Evolutionary conservation across 129 eudicot species (phyloP).

Genomic region (Flaveria bidentis): DNA sequence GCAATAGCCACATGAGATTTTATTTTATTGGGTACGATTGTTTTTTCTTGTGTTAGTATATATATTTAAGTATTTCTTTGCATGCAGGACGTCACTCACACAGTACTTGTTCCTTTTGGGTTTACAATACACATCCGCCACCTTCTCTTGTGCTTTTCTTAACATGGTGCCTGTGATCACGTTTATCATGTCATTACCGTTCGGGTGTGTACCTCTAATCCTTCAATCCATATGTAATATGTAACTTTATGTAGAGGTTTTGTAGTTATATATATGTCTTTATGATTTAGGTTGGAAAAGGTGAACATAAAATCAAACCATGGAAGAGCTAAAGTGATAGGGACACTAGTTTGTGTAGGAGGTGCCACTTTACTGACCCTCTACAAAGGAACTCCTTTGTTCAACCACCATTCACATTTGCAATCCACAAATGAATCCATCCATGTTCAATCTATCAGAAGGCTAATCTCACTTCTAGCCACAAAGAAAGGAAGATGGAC

Average conservation of each 20-base stretch:
- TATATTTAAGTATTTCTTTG: neutral
- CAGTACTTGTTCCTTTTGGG: conserved; percentile 72
- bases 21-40: too few relatives aligned
- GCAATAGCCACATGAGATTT: too few relatives aligned
- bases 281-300: conserved; percentile 56
- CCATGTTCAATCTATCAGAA: conserved; percentile 18
- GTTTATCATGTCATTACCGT: conserved; percentile 61
- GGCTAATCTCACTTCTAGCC: conserved; percentile 24
- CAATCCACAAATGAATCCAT: conserved; percentile 18
- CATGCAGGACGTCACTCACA: conserved; percentile 58
- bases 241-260: neutral
- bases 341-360: conserved; percentile 56
- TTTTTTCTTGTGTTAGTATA: neutral
- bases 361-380: conserved; percentile 59
- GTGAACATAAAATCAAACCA: conserved; percentile 47
- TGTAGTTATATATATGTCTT: neutral
- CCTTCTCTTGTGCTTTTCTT: conserved; percentile 70
- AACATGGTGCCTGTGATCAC: conserved; percentile 74
- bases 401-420: conserved; percentile 37
- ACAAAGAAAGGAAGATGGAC: conserved; percentile 43
- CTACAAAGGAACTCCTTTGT: conserved; percentile 62
- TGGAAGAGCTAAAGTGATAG: conserved; percentile 68
- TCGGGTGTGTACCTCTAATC: conserved; percentile 44
- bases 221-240: neutral
- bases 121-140: conserved; percentile 61